Percentiles rank a stretch among this genome's conserved stretches.
These are phyloP conservation scores for Perilla frutescens DNA, from an alignment of 257 asterid genomes.

Conservation along the genomic window DNA sequence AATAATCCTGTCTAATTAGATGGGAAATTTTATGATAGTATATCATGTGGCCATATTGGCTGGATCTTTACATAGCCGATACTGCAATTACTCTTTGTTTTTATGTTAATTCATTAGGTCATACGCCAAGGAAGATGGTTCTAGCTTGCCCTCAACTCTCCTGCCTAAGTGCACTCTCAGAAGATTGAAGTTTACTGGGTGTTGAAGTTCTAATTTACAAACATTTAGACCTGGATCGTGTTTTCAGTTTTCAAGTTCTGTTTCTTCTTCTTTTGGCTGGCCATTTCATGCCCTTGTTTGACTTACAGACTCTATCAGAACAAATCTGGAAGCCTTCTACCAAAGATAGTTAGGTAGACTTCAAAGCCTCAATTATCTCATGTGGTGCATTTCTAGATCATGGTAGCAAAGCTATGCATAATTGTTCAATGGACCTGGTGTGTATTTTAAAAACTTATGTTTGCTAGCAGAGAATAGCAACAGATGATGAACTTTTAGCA, in stretches of 20 bases:
- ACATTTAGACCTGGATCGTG: slow-evolving; percentile 9
- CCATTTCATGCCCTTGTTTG: slow-evolving; percentile 27
- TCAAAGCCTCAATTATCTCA: slow-evolving; percentile 29
- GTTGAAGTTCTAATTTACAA: slow-evolving; percentile 19
- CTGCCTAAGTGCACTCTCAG: slow-evolving; percentile 30
- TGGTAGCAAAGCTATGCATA: slow-evolving; percentile 18
- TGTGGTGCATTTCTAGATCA: slow-evolving; percentile 28
- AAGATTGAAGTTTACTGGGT: slow-evolving; percentile 34
- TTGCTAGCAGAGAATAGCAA: neutral
- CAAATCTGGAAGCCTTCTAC: slow-evolving; percentile 24
- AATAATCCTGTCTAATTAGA: neutral
- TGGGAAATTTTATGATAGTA: neutral
- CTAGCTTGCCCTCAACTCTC: slow-evolving; percentile 27
- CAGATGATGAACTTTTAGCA: slow-evolving; percentile 2
- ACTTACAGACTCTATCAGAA: slow-evolving; percentile 21
- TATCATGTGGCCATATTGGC: neutral
- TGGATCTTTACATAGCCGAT: slow-evolving; percentile 4
- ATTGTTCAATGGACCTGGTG: neutral
- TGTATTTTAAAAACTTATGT: slow-evolving; percentile 5
- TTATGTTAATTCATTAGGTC: slow-evolving; percentile 34
- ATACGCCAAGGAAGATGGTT: slow-evolving; percentile 35
- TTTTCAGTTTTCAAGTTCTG: slow-evolving; percentile 23
- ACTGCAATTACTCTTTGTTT: slow-evolving; percentile 19
- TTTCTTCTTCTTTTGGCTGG: slow-evolving; percentile 15
- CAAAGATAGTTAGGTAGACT: slow-evolving; percentile 31